phyloP scores from a whole-genome alignment of 2,329 filamentous ascomycete genomes.

The Trichoderma atroviride region DNA sequence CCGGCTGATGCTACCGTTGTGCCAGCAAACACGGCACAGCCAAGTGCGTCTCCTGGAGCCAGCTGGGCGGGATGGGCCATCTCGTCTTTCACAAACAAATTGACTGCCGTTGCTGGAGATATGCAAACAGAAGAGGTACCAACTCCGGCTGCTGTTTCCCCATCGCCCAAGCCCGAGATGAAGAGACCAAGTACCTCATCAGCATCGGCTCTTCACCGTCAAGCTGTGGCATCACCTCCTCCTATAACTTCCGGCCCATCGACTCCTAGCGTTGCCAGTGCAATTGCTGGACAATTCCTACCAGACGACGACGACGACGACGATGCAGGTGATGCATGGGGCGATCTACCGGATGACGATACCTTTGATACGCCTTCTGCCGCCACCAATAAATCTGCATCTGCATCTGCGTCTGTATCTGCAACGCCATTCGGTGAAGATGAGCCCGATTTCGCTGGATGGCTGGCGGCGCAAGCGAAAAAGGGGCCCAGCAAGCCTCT shows the following conservation, averaged over 20 bases:
- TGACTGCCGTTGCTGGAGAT: constrained; percentile 81
- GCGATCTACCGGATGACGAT: constrained; percentile 51
- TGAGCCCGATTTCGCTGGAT: constrained; percentile 94
- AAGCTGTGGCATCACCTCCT: constrained; percentile 59
- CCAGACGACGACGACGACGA: constrained; percentile 61
- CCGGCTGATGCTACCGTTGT: constrained; percentile 59
- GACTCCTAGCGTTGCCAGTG: constrained; percentile 46
- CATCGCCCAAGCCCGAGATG: constrained; percentile 45
- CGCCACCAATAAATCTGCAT: constrained; percentile 39
- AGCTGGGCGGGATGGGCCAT: constrained; percentile 96
- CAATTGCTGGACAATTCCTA: constrained; percentile 54
- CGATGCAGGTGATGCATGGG: constrained; percentile 77
- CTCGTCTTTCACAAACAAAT: constrained; percentile 95
- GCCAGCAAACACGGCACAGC: constrained; percentile 78
- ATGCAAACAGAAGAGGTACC: constrained; percentile 66
- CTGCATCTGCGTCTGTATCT: constrained; percentile 39
- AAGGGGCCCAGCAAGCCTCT: constrained; percentile 68
- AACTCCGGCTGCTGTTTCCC: constrained; percentile 44
- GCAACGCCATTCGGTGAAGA: constrained; percentile 73
- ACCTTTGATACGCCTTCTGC: constrained; percentile 42
- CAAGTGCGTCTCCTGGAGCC: constrained; percentile 50
- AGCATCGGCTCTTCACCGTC: constrained; percentile 61
- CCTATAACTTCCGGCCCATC: constrained; percentile 50
- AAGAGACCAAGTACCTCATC: constrained; percentile 50
- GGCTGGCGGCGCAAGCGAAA: constrained; percentile 84